Evolutionary conservation across 441 rosid species (phyloP), one percentile per base, ranked within the genome.

Genomic region (Populus hybrid): DNA sequence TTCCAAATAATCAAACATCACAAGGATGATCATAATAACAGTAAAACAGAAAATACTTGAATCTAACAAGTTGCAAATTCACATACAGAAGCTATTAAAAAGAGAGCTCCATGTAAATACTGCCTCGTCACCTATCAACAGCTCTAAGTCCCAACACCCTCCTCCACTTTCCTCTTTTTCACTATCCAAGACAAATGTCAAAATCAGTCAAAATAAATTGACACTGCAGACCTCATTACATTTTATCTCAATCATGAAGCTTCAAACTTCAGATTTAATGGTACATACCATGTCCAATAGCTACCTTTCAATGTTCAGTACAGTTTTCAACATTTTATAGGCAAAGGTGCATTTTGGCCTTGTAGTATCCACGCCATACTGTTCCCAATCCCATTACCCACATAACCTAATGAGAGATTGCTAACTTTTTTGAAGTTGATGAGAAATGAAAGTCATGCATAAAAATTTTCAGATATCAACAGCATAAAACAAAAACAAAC

Each of bases 401-500:
- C 59, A 16, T 50, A 50, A 50, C 59, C 61, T 53, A 53, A 53
- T 53, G 61, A 53, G 61, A 53, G 61, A 53, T 14, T 53, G 61
- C n/a, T 18, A 53, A 53, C n/a, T 53, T 53, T 53, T 53, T 53
- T 67, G 70, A 30, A 67, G 9, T 7, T 26, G 19, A 67, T 23
- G 73, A 36, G 21, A 67, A 19, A 26, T 50, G 34, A 19, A 75
- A 40, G 26, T 42, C 28, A 46, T 23, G 18, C 36, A 42, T 30
- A 50, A 67, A n/a, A 21, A 53, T 9, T 26, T 40, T 59, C n/a
- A 61, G 70, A 38, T 67, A n/a, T 53, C 30, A 28, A 23, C 8
- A 53, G 23, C 69, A 42, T 46, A 76, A 71, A 70, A 68, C 23
- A 75, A 71, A 26, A 50, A 11, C 16, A 74, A 16, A 40, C 14